Evolutionary conservation across 23 red algal species (phyloP), one percentile per base, ranked within the genome.

Genomic region (Gracilariopsis chorda): DNA sequence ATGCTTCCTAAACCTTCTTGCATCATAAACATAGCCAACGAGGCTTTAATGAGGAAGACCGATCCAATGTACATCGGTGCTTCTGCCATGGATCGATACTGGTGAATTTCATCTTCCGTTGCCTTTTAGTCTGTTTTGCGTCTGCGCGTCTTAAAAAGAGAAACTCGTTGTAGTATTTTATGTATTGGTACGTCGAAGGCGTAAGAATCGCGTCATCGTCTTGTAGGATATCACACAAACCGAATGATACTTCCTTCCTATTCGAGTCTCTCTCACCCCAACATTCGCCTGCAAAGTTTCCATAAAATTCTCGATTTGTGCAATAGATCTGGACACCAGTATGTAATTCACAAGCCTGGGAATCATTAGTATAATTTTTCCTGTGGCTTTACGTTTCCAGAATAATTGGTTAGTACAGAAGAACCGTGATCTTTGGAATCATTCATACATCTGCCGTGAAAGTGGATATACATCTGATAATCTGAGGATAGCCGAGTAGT

Each of bases 1-100:
- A 86, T 29, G 14, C 36, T 48, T 49, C 14, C 27, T 21, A 86
- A 27, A 20, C 34, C 29, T 59, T 86, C 58, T 37, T 86, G 55
- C 60, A 86, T 67, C 9, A 16, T 13, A 10, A 60, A 86, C 23
- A 43, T 36, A 17, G 46, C 14, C 3, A 46, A 24, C n/a, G 61
- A 86, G 1, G 81, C 28, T 44, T 86, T 56, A 1, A 21, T 56
- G 2, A 86, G 56, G 3, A 69, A 56, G 17, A 9, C 81, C 23
- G 32, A 48, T 49, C 81, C 81, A n/a, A 71, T 23, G 57, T 86
- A 86, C 37, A 86, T 43, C 44, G 70, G 56, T 24, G 81, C 47
- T 51, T 60, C 28, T 33, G 59, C 58, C 56, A 86, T 29, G 13
- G 41, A 40, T 5, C 60, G 56, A 39, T 70, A 86, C 43, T 71